Evolutionary conservation across 345 rosid species (phyloP).

Genomic region (Bretschneidera sinensis): DNA sequence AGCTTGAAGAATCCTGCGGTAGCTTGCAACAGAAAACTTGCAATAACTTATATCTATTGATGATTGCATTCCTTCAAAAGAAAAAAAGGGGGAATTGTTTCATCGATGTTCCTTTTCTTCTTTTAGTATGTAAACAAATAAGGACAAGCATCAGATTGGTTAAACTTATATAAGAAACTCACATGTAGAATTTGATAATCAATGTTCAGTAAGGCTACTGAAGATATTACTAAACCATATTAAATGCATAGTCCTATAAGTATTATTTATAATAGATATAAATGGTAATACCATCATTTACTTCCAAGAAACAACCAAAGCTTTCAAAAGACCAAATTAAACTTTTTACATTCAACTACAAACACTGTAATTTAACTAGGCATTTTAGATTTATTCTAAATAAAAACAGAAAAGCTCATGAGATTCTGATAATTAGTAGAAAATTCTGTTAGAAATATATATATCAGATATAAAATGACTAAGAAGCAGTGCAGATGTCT

Average conservation of each 20-base stretch:
- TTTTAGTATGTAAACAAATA: too few species aligned
- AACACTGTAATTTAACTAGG: background rate
- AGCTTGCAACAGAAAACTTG: constrained; percentile 47
- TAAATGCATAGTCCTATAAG: too few species aligned
- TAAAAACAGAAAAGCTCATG: too few species aligned
- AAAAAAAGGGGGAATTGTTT: background rate
- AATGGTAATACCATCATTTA: background rate
- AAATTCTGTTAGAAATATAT: too few species aligned
- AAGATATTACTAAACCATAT: background rate
- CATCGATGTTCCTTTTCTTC: too few species aligned
- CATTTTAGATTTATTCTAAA: too few species aligned
- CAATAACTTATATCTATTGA: constrained; percentile 50
- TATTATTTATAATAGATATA: background rate
- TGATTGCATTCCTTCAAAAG: constrained; percentile 45
- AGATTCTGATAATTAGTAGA: too few species aligned
- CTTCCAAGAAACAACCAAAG: background rate
- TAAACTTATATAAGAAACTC: too few species aligned
- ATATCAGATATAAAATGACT: too few species aligned
- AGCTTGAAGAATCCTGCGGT: constrained; percentile 14
- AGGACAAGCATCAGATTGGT: too few species aligned
- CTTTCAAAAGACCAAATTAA: background rate
- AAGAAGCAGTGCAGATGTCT: background rate
- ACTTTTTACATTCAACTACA: background rate
- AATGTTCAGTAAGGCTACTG: too few species aligned
- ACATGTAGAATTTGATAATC: too few species aligned